Evolutionary conservation across 257 asterid species (phyloP).

Genomic region (Salvia miltiorrhiza): DNA sequence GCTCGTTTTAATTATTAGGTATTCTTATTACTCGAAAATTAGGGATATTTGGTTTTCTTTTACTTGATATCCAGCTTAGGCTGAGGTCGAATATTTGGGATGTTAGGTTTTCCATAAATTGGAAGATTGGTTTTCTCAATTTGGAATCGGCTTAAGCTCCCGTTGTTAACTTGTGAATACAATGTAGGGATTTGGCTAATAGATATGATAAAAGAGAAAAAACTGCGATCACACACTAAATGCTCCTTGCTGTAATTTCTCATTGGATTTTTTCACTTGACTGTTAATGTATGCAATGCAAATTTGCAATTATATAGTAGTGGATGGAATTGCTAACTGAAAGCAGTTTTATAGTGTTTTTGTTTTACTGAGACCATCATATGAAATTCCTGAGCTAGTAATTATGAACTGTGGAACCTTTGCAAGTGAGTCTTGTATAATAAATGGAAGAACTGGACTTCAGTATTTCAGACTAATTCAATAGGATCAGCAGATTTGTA

Average conservation of each 20-base stretch:
- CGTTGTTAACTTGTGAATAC: not conserved
- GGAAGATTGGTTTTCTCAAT: not conserved
- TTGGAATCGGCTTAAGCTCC: not conserved
- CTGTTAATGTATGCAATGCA: not conserved
- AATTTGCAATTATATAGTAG: not conserved
- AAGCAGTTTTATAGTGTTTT: not conserved
- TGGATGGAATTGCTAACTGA: not conserved
- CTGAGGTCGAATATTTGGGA: not conserved
- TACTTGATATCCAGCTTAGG: not conserved
- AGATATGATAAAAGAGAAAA: not conserved
- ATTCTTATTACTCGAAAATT: not conserved
- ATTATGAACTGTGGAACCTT: not conserved
- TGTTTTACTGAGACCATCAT: not conserved
- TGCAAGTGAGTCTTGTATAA: not conserved
- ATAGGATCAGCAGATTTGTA: not conserved
- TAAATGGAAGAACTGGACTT: not conserved
- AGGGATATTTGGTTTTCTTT: not conserved
- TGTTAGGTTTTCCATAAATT: not conserved
- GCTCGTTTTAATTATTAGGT: not conserved
- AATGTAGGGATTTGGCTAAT: not conserved
- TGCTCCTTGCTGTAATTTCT: not conserved
- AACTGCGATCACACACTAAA: not conserved
- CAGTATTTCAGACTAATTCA: not conserved
- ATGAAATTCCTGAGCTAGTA: not conserved
- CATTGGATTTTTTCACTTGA: not conserved